Base-by-base conservation (phyloP, 2,329 filamentous ascomycete genomes). In the Penicillium decumbens region DNA sequence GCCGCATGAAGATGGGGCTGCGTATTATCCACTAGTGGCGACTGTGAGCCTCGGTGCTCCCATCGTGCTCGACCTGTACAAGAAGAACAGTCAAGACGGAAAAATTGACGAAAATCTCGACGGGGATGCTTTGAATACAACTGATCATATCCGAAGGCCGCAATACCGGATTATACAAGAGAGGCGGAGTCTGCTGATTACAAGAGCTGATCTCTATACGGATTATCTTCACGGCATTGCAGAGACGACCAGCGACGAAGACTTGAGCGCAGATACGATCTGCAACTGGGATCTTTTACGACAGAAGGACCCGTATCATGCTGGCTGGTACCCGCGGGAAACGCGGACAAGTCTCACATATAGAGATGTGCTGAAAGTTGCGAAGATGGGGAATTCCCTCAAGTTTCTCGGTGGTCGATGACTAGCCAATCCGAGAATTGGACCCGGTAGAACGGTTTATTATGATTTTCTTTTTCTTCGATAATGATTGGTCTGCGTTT, bases 1-100 rank as follows among this genome's bases (percentile, higher is more conserved):
- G 88, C 85, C 91, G 41, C 92, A 97, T 68, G 93, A 96, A 76
- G 92, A 98, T 68, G 93, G 92, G 1, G 74, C 80, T 7, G 89
- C 92, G 8, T 98, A 98, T 66, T 80, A 87, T 65, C 87, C 87
- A 1, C 83, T 95, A 12, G 92, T 96, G 10, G 93, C 89, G 56
- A 97, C 93, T 1, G 85, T 97, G 55, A 95, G 89, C 71, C 74
- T 98, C 6, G 89, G 89, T 0, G 82, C 82, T 8, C 82, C 82
- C 41, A 75, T 95, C 7, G 89, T 92, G 50, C 76, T 97, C 44
- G 85, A 95, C 59, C 75, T 97, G 12, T 83, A 87, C 66, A 76
- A 77, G 59, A 85, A 80, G 67, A 82, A 77, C 52, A 32, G 44
- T 12, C 27, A 43, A 78, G 43, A 29, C 20, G 32, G 56, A 15